These are phyloP conservation scores for Begonia fuchsioides DNA, from an alignment of 306 rosid genomes.

Conservation along the genomic window DNA sequence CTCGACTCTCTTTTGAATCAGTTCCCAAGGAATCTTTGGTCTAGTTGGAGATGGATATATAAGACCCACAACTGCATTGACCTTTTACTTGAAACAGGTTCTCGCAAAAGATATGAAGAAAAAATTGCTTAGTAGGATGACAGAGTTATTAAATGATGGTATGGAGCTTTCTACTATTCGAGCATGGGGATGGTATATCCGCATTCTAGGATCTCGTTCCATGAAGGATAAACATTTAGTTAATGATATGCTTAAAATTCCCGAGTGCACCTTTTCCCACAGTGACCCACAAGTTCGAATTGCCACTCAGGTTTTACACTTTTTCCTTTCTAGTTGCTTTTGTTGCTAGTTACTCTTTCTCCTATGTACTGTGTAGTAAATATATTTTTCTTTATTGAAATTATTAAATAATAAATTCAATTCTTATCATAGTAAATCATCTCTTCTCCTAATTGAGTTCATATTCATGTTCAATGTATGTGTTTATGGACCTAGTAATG, in stretches of 20 bases:
- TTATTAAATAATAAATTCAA: too few relatives aligned
- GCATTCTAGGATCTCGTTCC: conserved; percentile 53
- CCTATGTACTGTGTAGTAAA: too few relatives aligned
- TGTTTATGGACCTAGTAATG: neutral
- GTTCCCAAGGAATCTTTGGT: too few relatives aligned
- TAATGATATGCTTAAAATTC: conserved; percentile 73
- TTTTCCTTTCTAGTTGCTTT: too few relatives aligned
- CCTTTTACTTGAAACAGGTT: conserved; percentile 21
- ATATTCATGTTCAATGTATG: too few relatives aligned
- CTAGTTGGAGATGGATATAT: too few relatives aligned
- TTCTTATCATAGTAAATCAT: too few relatives aligned
- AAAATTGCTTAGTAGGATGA: conserved; percentile 43
- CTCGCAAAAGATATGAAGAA: conserved; percentile 58
- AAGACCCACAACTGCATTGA: too few relatives aligned
- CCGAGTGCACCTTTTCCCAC: conserved; percentile 68
- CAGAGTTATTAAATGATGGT: conserved; percentile 40
- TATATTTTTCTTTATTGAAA: too few relatives aligned
- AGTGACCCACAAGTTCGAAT: conserved; percentile 64
- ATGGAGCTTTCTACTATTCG: conserved; percentile 56
- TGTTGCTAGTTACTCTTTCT: too few relatives aligned
- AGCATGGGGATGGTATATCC: conserved; percentile 91
- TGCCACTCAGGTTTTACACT: conserved; percentile 58
- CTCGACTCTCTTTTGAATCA: too few relatives aligned
- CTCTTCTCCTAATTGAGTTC: too few relatives aligned
- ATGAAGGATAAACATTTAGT: conserved; percentile 47